Evolutionary conservation across 495 filamentous ascomycete species (phyloP), one percentile per base, ranked within the genome.

Genomic region (Aspergillus avenaceus): DNA sequence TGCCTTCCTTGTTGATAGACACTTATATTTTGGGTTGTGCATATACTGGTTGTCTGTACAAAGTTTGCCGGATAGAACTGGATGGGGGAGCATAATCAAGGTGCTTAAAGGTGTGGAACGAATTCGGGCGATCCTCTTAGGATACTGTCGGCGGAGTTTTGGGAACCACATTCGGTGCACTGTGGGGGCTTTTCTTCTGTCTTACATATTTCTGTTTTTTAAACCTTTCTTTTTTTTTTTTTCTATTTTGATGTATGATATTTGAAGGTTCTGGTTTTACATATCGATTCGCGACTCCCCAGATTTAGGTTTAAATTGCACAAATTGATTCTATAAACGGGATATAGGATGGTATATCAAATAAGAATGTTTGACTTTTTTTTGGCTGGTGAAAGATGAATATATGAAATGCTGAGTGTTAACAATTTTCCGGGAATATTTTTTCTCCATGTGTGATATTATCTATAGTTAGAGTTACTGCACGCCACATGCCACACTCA

Each of bases 11-110:
- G 43, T 42, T 18, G 23, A 51, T 44, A 51, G 41, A 34, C 32
- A 48, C 31, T 50, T 49, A 16, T 18, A 41, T 41, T 50, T n/a
- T 50, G 55, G 45, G 56, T 49, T 63, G 59, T 69, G 64, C 64
- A 65, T 69, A 67, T 55, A 49, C 25, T 25, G 45, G 48, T 21
- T 40, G 32, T 21, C 32, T 58, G 55, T 54, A 58, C 25, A 58
- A 44, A 43, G 48, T 36, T 32, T 37, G 45, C 44, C 24, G 25
- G 42, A 45, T 31, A 31, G 22, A 40, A 37, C 31, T 18, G 31
- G 21, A 21, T 11, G 27, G 31, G 24, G 41, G 46, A 54, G 52
- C 47, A 54, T 50, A 18, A 28, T 27, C 37, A 48, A 42, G 51
- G 51, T 48, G 51, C 45, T 23, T 42, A n/a, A n/a, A n/a, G 45